phyloP scores from a whole-genome alignment of 2,329 filamentous ascomycete species.

The Fonsecaea monophora region DNA sequence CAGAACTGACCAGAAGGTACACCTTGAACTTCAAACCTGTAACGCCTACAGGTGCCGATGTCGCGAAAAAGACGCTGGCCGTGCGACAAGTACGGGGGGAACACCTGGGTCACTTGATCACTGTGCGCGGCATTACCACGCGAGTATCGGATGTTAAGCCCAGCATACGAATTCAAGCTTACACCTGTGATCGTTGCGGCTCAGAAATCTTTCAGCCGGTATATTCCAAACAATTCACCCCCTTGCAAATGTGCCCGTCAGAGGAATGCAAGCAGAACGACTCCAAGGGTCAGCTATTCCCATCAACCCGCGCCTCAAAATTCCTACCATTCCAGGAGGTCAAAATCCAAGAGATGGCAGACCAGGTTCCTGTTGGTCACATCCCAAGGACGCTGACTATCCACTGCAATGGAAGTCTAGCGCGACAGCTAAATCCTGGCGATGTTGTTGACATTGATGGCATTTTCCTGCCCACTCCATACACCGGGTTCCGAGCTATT shows the following conservation, averaged over 20 bases:
- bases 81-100: constrained; percentile 92
- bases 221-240: constrained; percentile 86
- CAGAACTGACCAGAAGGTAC: constrained; percentile 90
- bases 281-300: constrained; percentile 88
- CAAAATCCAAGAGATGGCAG: constrained; percentile 99
- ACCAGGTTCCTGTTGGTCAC: constrained; percentile 97
- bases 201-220: constrained; percentile 98
- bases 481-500: constrained; percentile 99
- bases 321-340: constrained; percentile 98
- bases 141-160: constrained; percentile 98
- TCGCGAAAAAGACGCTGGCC: constrained; percentile 74
- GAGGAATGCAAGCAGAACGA: constrained; percentile 89
- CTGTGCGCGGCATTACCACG: constrained; percentile 90
- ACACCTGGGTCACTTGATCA: constrained; percentile 91
- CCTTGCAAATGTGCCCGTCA: constrained; percentile 84
- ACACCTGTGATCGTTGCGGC: constrained; percentile 95
- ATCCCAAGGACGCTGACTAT: constrained; percentile 92
- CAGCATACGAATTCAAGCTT: constrained; percentile 95
- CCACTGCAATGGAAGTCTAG: constrained; percentile 84
- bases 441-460: constrained; percentile 93
- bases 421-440: constrained; percentile 86
- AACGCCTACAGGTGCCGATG: constrained; percentile 72
- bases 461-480: constrained; percentile 95
- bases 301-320: constrained; percentile 94
- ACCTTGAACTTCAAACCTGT: constrained; percentile 95